Evolutionary conservation across 352 stramenopile genomes (phyloP).

Genomic region (Phytophthora pinifolia): DNA sequence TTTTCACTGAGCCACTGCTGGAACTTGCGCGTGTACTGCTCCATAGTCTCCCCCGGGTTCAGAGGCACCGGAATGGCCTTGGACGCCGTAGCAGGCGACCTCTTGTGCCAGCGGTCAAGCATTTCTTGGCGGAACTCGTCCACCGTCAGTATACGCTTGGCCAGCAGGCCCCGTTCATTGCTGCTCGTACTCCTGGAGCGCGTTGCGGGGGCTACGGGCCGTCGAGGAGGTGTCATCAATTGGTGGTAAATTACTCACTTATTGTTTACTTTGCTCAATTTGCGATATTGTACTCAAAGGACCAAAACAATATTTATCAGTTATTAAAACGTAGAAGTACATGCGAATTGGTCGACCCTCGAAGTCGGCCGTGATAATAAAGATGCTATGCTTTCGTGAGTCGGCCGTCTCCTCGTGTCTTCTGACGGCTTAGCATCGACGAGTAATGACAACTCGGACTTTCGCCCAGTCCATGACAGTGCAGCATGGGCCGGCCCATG

Average conservation of each 20-base stretch:
- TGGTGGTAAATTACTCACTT: too few species aligned
- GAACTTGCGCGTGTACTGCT: background rate
- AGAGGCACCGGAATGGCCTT: conserved; percentile 7
- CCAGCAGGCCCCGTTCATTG: background rate
- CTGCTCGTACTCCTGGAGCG: too few species aligned
- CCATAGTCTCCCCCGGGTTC: background rate
- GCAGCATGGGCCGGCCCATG: too few species aligned
- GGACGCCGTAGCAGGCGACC: background rate
- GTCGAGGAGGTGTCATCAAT: too few species aligned
- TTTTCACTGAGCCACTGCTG: background rate
- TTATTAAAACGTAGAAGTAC: too few species aligned
- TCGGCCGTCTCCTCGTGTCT: background rate
- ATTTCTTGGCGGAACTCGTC: conserved; percentile 9
- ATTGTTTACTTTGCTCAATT: too few species aligned
- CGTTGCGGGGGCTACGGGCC: too few species aligned
- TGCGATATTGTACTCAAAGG: too few species aligned
- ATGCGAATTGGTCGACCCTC: too few species aligned
- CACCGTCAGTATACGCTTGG: conserved; percentile 1
- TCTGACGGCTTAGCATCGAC: background rate
- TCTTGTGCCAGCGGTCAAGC: background rate
- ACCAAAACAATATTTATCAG: too few species aligned
- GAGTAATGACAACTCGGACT: background rate
- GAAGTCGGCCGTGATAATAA: too few species aligned
- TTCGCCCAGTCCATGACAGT: background rate
- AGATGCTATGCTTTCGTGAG: too few species aligned